Base-by-base conservation (phyloP, 176 grass and related monocot species). In the Hsuehochloa calcarea region DNA sequence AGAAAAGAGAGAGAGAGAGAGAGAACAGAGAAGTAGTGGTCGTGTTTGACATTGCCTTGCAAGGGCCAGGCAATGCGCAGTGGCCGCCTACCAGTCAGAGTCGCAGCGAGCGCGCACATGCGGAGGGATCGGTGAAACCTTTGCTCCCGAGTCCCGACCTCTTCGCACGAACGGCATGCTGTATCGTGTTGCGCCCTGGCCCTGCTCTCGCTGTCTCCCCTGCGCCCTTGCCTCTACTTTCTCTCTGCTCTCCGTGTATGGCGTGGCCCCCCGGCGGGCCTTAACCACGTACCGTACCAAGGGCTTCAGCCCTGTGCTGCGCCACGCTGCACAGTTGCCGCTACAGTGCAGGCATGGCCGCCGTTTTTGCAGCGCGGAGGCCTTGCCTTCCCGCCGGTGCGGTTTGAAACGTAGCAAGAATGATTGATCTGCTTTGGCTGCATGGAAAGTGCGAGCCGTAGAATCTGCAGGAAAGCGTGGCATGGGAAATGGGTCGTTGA, bases 371-470 rank as follows among this genome's bases (percentile, higher is more conserved):
- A 3, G 67, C 38, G 41, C 52, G 71, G 39, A 79, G 59, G 8
- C 22, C 80, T 5, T 35, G 14, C 1, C 19, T 75, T 82, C 60
- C 74, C 85, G 87, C 76, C 76, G 70, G 77, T 50, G 71, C 75
- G 6, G 80, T 87, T 91, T 91, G 81, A 84, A 88, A 22, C 80
- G 67, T 15, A 26, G 39, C 27, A 9, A 66, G 40, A 90, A 82
- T 83, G 84, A 67, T 82, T 82, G 84, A 68, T 52, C 17, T 5
- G 23, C 45, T 40, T 45, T 62, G 63, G 63, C 31, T 68, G 62
- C 45, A 45, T 59, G 62, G 63, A 29, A 84, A 77, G 62, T 2
- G 19, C 10, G n/a, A 52, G 72, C 46, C 62, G 47, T 55, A 68
- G 46, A 85, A 85, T 85, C 62, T 78, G 67, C 49, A 71, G 41